Conservation (phyloP, 2,329 filamentous ascomycete species). For the Claviceps sp. region DNA sequence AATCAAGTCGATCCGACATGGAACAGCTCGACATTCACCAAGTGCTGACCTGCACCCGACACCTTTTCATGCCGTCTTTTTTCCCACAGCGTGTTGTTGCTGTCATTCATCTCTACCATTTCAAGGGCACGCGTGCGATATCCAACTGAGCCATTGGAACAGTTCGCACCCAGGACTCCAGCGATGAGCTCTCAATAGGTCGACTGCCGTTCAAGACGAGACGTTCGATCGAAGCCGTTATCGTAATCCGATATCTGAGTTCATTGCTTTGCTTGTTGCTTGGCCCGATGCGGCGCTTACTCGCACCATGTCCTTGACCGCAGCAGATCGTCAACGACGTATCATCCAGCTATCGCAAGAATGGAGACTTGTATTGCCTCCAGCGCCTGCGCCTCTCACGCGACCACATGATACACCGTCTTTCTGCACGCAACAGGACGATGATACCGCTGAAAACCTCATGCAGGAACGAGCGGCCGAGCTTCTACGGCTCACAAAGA, state of each 20-base stretch:
- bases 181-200: not conserved
- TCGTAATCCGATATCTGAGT: not conserved
- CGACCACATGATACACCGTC: slow-evolving; percentile 29
- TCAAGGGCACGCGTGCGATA: not conserved
- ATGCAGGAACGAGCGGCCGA: slow-evolving; percentile 31
- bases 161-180: not conserved
- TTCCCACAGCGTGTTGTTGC: not conserved
- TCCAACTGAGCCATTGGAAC: not conserved
- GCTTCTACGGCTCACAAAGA: slow-evolving; percentile 22
- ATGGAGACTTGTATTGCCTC: slow-evolving; percentile 33
- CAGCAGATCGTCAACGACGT: slow-evolving; percentile 29
- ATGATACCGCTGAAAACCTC: slow-evolving; percentile 39
- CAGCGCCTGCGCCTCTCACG: slow-evolving; percentile 24
- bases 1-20: not conserved
- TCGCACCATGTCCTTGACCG: slow-evolving; percentile 16
- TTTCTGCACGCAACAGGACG: slow-evolving; percentile 34
- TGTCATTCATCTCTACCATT: not conserved
- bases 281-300: not conserved
- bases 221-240: not conserved
- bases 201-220: not conserved
- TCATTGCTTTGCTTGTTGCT: not conserved
- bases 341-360: slow-evolving; percentile 36
- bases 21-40: not conserved
- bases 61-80: not conserved
- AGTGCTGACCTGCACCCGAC: not conserved